phyloP scores from a whole-genome alignment of 2,329 filamentous ascomycete genomes.

The Arthrobotrys conoides region DNA sequence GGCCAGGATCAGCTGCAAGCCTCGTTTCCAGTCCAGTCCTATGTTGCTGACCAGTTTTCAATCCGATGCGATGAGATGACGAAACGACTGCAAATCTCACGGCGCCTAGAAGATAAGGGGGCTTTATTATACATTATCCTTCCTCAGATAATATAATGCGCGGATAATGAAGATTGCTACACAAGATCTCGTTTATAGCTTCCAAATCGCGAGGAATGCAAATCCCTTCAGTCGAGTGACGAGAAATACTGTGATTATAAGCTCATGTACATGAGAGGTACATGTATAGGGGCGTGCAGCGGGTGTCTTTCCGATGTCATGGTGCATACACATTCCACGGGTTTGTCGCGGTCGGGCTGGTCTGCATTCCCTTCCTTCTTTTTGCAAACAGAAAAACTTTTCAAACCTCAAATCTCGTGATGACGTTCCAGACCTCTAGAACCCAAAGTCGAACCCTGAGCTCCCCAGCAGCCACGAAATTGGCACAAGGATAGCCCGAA shows the following conservation, averaged over 20 bases:
- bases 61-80: slow-evolving; percentile 45
- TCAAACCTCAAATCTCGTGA: slow-evolving; percentile 15
- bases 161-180: slow-evolving; percentile 29
- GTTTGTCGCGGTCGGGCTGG: slow-evolving; percentile 44
- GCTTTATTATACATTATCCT: slow-evolving; percentile 43
- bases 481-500: slow-evolving; percentile 47
- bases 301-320: slow-evolving; percentile 45
- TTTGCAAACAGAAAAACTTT: slow-evolving; percentile 15
- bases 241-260: slow-evolving; percentile 7
- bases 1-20: slow-evolving; percentile 50
- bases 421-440: slow-evolving; percentile 31
- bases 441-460: slow-evolving; percentile 22
- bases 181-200: slow-evolving; percentile 47
- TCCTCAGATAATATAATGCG: slow-evolving; percentile 18
- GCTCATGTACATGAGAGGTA: not conserved
- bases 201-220: slow-evolving; percentile 43
- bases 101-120: slow-evolving; percentile 57
- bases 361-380: slow-evolving; percentile 11
- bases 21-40: slow-evolving; percentile 44
- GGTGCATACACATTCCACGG: slow-evolving; percentile 48
- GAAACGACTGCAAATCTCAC: slow-evolving; percentile 58
- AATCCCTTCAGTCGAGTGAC: slow-evolving; percentile 20
- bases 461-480: slow-evolving; percentile 49
- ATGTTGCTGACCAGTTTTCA: slow-evolving; percentile 37
- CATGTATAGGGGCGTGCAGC: slow-evolving; percentile 30